These are phyloP conservation scores for Colletotrichum euphorbiae DNA, from an alignment of 2,329 filamentous ascomycete species.

Conservation along the genomic window DNA sequence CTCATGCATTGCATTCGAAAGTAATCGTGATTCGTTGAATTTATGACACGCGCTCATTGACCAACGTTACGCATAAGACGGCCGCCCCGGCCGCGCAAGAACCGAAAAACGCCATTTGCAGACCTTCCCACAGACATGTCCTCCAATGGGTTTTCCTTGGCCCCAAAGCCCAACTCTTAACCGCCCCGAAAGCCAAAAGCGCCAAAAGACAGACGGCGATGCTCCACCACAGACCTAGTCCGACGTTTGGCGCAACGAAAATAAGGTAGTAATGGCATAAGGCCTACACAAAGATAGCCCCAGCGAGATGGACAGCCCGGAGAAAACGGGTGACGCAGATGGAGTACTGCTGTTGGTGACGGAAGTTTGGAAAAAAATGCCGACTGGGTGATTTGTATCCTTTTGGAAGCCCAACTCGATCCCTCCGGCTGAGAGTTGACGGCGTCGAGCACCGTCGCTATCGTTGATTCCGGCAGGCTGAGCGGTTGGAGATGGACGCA, in stretches of 20 bases:
- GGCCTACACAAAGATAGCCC: slow-evolving; percentile 73
- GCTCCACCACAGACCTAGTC: slow-evolving; percentile 62
- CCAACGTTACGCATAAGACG: slow-evolving; percentile 6
- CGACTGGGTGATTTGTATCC: not conserved
- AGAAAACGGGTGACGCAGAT: slow-evolving; percentile 55
- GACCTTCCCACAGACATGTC: slow-evolving; percentile 21
- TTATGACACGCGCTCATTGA: not conserved
- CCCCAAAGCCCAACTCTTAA: slow-evolving; percentile 59
- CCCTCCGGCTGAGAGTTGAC: slow-evolving; percentile 47
- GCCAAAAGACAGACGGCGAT: slow-evolving; percentile 65
- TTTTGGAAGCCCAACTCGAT: not conserved
- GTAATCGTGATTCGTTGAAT: too few species aligned
- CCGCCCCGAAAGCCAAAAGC: slow-evolving; percentile 67
- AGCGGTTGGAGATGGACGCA: slow-evolving; percentile 51
- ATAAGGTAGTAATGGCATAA: slow-evolving; percentile 72
- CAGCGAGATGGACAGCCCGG: slow-evolving; percentile 68
- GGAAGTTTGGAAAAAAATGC: not conserved
- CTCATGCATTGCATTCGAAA: too few species aligned
- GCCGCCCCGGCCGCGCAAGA: slow-evolving; percentile 24
- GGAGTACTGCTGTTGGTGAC: not conserved
- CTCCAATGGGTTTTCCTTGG: slow-evolving; percentile 21
- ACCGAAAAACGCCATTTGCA: slow-evolving; percentile 21
- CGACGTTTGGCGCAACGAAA: slow-evolving; percentile 58
- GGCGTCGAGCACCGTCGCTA: slow-evolving; percentile 43
- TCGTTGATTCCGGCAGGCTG: slow-evolving; percentile 42